phyloP scores from a whole-genome alignment of 2,329 filamentous ascomycete species.

The Apiospora kogelbergensis region DNA sequence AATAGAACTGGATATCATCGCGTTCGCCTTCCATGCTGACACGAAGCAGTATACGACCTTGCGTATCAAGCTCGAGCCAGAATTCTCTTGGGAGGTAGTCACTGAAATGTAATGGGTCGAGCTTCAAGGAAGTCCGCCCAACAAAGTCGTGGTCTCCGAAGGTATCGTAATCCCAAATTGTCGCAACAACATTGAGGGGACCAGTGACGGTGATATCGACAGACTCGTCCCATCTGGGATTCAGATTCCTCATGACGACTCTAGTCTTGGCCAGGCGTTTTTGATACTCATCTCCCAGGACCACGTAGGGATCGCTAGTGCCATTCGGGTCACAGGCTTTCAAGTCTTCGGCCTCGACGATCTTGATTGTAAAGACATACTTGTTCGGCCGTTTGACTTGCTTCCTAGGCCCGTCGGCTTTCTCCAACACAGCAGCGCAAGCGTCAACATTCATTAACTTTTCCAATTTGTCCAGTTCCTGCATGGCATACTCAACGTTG shows the following conservation, averaged over 20 bases:
- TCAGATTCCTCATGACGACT: constrained; percentile 85
- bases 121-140: constrained; percentile 91
- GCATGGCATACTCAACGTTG: constrained; percentile 92
- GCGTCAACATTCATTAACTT: constrained; percentile 87
- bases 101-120: constrained; percentile 96
- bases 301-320: constrained; percentile 93
- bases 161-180: constrained; percentile 97
- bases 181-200: constrained; percentile 90
- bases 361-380: constrained; percentile 98
- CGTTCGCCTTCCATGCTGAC: constrained; percentile 99
- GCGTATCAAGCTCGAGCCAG: constrained; percentile 96
- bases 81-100: constrained; percentile 96
- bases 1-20: constrained; percentile 98
- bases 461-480: constrained; percentile 88
- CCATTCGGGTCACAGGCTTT: constrained; percentile 98
- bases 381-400: constrained; percentile 70
- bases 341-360: constrained; percentile 94
- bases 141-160: constrained; percentile 98
- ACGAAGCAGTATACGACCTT: constrained; percentile 82
- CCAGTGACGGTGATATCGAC: constrained; percentile 94
- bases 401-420: constrained; percentile 69
- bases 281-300: constrained; percentile 95
- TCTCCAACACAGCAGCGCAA: constrained; percentile 79
- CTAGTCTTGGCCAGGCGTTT: constrained; percentile 94
- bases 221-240: constrained; percentile 95